Conservation (phyloP, 352 stramenopile species). For the Plasmopara halstedii region DNA sequence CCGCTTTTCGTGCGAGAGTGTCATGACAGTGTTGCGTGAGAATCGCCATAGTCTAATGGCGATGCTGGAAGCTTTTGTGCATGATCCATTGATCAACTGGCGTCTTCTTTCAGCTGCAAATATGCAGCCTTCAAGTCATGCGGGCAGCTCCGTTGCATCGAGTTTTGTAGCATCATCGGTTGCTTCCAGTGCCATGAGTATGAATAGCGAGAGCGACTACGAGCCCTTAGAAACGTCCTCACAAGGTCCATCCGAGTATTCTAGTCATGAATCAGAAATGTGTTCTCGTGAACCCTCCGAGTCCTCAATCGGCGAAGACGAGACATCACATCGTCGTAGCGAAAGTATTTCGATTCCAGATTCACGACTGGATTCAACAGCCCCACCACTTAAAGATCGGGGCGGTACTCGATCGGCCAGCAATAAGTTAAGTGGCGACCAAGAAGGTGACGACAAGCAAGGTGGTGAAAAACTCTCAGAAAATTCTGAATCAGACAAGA, state of each 20-base stretch:
- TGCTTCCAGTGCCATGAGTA: conserved; percentile 23
- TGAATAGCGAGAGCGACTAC: conserved; percentile 21
- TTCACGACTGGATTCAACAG: conserved; percentile 17
- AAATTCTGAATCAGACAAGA: neutral
- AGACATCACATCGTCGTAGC: conserved; percentile 22
- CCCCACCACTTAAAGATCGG: conserved; percentile 16
- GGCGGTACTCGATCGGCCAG: conserved; percentile 6
- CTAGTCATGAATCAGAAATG: neutral
- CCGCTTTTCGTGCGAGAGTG: conserved; percentile 94
- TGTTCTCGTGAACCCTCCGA: conserved; percentile 3
- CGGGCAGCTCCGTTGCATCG: conserved; percentile 20
- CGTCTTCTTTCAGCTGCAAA: conserved; percentile 79
- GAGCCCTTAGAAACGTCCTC: conserved; percentile 16
- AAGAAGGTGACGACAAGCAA: conserved; percentile 11
- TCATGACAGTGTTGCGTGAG: conserved; percentile 96
- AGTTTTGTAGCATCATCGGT: conserved; percentile 28
- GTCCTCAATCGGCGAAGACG: conserved; percentile 4
- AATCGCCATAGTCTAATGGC: conserved; percentile 97
- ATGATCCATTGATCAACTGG: conserved; percentile 98
- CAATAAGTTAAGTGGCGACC: conserved; percentile 3
- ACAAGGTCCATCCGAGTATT: conserved; percentile 1
- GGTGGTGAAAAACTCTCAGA: neutral
- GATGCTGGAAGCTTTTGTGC: conserved; percentile 99
- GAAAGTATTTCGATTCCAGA: conserved; percentile 57
- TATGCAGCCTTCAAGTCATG: conserved; percentile 35